These are phyloP conservation scores for Xerocomus subilludens DNA, from an alignment of 1,284 basidiomycete genomes.

Conservation along the genomic window DNA sequence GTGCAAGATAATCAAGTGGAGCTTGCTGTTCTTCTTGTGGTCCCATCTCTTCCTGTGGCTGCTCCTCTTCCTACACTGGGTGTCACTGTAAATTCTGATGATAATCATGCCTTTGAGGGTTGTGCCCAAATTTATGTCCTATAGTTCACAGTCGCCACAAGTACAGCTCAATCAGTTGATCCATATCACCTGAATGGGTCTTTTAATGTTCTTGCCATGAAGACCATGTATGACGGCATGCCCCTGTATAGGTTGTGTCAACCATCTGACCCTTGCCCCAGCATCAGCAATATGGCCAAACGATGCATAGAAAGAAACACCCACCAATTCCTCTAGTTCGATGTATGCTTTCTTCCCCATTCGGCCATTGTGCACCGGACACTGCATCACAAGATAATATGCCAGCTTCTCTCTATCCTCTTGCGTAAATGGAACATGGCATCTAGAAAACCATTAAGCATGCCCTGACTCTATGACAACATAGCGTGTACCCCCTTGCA, in stretches of 20 bases:
- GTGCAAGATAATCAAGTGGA: too few species aligned
- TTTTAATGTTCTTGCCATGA: conserved; percentile 70
- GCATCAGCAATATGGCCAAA: neutral
- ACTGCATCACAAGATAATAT: conserved; percentile 46
- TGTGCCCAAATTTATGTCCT: conserved; percentile 43
- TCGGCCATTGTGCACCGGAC: conserved; percentile 53
- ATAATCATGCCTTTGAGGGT: conserved; percentile 39
- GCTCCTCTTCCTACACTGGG: conserved; percentile 28
- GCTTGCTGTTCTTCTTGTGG: neutral
- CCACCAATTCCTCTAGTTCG: conserved; percentile 57
- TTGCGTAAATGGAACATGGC: conserved; percentile 41
- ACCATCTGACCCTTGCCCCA: conserved; percentile 25
- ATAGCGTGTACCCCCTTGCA: conserved; percentile 25
- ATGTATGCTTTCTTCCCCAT: conserved; percentile 59
- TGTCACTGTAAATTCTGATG: neutral
- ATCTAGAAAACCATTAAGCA: too few species aligned
- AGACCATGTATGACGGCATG: conserved; percentile 60
- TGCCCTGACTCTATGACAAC: too few species aligned
- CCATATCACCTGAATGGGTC: conserved; percentile 54
- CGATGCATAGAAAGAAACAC: conserved; percentile 6
- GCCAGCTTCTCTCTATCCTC: conserved; percentile 43
- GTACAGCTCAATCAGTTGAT: conserved; percentile 56
- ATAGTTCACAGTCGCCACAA: conserved; percentile 17
- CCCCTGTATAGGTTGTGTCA: conserved; percentile 59
- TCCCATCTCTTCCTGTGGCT: conserved; percentile 8